Evolutionary conservation across 2,329 filamentous ascomycete species (phyloP).

Genomic region (Aspergillus candidus): DNA sequence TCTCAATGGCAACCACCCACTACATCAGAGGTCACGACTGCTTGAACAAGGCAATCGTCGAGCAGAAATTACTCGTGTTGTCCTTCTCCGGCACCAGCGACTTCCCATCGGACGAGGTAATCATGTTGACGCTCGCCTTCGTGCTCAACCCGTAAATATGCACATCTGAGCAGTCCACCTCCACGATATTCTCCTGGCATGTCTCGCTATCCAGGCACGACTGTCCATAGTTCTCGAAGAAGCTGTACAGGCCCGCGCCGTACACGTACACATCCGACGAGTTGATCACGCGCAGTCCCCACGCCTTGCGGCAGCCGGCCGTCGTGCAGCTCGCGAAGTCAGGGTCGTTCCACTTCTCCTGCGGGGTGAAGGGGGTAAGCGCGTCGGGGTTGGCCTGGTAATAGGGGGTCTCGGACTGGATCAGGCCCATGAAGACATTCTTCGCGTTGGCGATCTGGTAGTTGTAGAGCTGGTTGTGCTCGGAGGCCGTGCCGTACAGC

Average conservation of each 20-base stretch:
- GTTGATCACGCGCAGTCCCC: slow-evolving; percentile 66
- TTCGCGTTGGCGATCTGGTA: slow-evolving; percentile 75
- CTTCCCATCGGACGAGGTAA: slow-evolving; percentile 43
- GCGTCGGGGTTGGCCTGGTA: slow-evolving; percentile 78
- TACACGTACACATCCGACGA: slow-evolving; percentile 63
- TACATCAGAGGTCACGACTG: slow-evolving; percentile 14
- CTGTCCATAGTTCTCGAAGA: slow-evolving; percentile 77
- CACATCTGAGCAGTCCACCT: slow-evolving; percentile 59
- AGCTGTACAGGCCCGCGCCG: slow-evolving; percentile 71
- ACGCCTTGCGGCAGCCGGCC: slow-evolving; percentile 62
- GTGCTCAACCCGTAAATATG: slow-evolving; percentile 65
- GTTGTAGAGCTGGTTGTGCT: slow-evolving; percentile 62
- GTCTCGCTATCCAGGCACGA: slow-evolving; percentile 60
- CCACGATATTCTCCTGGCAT: slow-evolving; percentile 74
- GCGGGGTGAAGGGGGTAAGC: slow-evolving; percentile 42
- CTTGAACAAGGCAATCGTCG: slow-evolving; percentile 41
- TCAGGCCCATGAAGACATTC: slow-evolving; percentile 73
- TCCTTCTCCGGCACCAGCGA: slow-evolving; percentile 34
- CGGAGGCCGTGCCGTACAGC: slow-evolving; percentile 68
- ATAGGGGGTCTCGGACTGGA: slow-evolving; percentile 84
- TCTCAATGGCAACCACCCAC: not conserved
- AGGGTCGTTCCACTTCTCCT: slow-evolving; percentile 46
- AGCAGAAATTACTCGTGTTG: slow-evolving; percentile 40
- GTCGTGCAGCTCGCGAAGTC: slow-evolving; percentile 59
- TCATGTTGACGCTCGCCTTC: slow-evolving; percentile 69